Percentiles rank a stretch among this genome's conserved stretches.
Conservation (phyloP, 1,139 yeast species). For the Saccharomyces hybrid region DNA sequence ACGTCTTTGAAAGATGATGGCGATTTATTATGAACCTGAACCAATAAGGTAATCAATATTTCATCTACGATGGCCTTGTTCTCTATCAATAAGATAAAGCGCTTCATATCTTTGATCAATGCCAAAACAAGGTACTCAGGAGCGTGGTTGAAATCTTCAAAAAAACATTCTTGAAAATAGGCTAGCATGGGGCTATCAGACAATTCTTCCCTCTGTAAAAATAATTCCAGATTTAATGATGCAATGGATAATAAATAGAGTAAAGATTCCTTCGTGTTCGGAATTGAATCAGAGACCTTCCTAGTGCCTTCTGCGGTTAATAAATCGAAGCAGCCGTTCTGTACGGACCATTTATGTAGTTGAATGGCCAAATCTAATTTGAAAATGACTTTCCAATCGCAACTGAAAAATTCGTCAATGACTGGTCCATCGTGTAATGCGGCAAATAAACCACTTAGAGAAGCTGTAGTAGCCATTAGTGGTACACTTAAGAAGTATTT, state of each 20-base stretch:
- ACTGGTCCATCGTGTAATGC: conserved; percentile 37
- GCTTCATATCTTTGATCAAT: conserved; percentile 28
- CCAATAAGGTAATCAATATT: conserved; percentile 30
- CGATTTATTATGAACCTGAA: conserved; percentile 29
- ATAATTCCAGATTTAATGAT: conserved; percentile 27
- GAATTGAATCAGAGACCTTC: conserved; percentile 29
- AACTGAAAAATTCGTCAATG: conserved; percentile 37
- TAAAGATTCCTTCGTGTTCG: conserved; percentile 27
- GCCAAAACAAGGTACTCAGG: conserved; percentile 31
- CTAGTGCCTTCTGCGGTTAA: conserved; percentile 37
- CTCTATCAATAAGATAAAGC: conserved; percentile 31
- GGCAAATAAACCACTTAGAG: conserved; percentile 40
- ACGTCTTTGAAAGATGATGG: conserved; percentile 16
- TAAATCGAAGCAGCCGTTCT: conserved; percentile 52
- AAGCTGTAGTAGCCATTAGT: conserved; percentile 33
- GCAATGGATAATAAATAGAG: conserved; percentile 26
- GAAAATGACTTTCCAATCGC: conserved; percentile 39
- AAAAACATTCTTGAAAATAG: conserved; percentile 28
- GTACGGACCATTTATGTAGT: conserved; percentile 51
- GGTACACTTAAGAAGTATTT: conserved; percentile 28
- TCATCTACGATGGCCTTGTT: conserved; percentile 29
- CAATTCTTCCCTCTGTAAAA: conserved; percentile 30
- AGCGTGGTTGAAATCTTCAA: conserved; percentile 28
- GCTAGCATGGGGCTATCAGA: conserved; percentile 24
- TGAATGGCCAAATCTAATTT: conserved; percentile 45